Evolutionary conservation across 768 basidiomycete species (phyloP).

Genomic region (Tylopilus sp.): DNA sequence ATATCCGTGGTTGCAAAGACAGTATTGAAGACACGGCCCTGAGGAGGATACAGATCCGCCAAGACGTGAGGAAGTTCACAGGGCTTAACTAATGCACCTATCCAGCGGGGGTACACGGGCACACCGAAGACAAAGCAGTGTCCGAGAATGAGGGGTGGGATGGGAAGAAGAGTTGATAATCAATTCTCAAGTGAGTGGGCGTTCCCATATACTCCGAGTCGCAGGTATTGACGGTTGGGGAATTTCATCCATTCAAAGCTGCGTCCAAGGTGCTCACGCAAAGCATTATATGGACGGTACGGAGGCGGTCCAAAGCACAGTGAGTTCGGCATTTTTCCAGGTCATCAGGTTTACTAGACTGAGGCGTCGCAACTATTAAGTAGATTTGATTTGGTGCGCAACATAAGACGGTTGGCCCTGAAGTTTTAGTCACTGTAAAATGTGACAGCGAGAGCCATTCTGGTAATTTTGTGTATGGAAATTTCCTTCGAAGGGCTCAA

Average conservation of each 20-base stretch:
- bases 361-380: slow-evolving; percentile 14
- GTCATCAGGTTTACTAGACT: background rate
- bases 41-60: slow-evolving; percentile 63
- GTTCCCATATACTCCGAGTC: background rate
- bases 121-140: slow-evolving; percentile 68
- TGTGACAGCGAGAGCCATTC: too few species aligned
- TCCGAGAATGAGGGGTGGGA: slow-evolving; percentile 57
- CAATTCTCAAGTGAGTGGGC: slow-evolving; percentile 84
- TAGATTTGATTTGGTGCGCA: background rate
- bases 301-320: slow-evolving; percentile 97
- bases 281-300: slow-evolving; percentile 93
- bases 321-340: slow-evolving; percentile 28
- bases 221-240: slow-evolving; percentile 21
- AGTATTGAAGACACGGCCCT: slow-evolving; percentile 40
- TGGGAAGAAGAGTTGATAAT: slow-evolving; percentile 91
- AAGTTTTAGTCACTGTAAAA: background rate
- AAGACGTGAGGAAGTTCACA: slow-evolving; percentile 77
- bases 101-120: slow-evolving; percentile 96
- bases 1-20: slow-evolving; percentile 63
- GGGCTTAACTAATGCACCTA: slow-evolving; percentile 87
- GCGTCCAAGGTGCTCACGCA: slow-evolving; percentile 95
- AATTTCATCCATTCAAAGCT: slow-evolving; percentile 94
- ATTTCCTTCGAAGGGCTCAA: too few species aligned
- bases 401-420: background rate
- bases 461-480: too few species aligned